phyloP scores from a whole-genome alignment of 2,329 filamentous ascomycete species.

The Elsinoe australis region DNA sequence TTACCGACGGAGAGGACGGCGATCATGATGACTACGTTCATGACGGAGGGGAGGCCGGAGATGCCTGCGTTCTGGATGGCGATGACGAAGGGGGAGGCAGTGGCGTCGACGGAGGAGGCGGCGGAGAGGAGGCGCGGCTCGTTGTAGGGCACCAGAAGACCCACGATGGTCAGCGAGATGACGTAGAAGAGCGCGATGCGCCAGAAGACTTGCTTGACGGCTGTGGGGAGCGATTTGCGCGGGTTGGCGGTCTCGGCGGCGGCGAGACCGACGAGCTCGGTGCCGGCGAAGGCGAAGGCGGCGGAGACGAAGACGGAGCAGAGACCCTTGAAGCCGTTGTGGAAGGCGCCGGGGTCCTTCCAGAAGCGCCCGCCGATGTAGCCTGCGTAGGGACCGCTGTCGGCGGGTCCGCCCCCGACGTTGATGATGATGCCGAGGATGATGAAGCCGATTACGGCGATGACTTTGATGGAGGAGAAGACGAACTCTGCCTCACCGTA shows the following conservation, averaged over 20 bases:
- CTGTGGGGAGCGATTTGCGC: slow-evolving; percentile 36
- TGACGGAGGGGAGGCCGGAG: slow-evolving; percentile 52
- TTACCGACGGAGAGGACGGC: slow-evolving; percentile 54
- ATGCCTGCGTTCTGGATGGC: slow-evolving; percentile 56
- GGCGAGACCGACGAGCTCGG: slow-evolving; percentile 54
- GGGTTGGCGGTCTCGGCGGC: slow-evolving; percentile 49
- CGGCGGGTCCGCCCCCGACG: slow-evolving; percentile 38
- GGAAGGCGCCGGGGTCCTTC: slow-evolving; percentile 34
- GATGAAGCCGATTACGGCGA: slow-evolving; percentile 54
- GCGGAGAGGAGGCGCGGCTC: slow-evolving; percentile 31
- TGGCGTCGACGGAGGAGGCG: slow-evolving; percentile 30
- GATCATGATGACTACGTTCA: slow-evolving; percentile 60
- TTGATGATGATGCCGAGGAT: slow-evolving; percentile 55
- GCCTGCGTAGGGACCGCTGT: slow-evolving; percentile 42
- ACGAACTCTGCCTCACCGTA: slow-evolving; percentile 34
- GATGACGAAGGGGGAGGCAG: slow-evolving; percentile 58
- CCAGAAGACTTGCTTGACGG: slow-evolving; percentile 33
- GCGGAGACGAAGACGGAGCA: slow-evolving; percentile 58
- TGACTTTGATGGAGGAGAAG: slow-evolving; percentile 31
- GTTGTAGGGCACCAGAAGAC: slow-evolving; percentile 29
- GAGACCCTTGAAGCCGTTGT: slow-evolving; percentile 57
- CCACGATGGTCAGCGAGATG: slow-evolving; percentile 29
- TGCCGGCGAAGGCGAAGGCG: slow-evolving; percentile 56
- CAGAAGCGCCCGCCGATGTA: slow-evolving; percentile 54
- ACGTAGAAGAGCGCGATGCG: slow-evolving; percentile 31